Evolutionary conservation across 805 yeast species (phyloP), one percentile per base, ranked within the genome.

Genomic region (Osmozyma mogii): DNA sequence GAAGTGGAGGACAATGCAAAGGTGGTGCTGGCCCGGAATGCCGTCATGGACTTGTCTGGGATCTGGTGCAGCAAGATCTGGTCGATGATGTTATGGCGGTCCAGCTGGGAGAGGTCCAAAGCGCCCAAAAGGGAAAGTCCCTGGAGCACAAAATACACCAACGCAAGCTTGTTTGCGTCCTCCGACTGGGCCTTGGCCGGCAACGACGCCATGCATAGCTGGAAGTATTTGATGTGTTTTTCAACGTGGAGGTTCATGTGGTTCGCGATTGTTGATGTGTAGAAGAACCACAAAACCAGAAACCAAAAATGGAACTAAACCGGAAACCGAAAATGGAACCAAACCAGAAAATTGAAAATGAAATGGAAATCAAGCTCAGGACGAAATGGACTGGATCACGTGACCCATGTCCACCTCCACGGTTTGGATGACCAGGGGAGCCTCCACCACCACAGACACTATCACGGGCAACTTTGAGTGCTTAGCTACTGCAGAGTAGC

Each of bases 111-210:
- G 37, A 60, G 49, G 31, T 56, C 35, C 17, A 72, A 45, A 21
- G 40, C 42, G 3, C 56, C 54, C n/a, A 72, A 35, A 9, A 78
- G 38, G 16, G 64, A 71, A 9, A 79, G 58, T 0, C 87, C 88
- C 18, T 71, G 64, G 1, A 85, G 46, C 24, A 83, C 67, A 47
- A 84, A 84, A 49, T 77, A 83, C 3, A 78, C 59, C n/a, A 87
- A 52, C 4, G 89, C 74, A 27, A 84, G 46, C 38, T 70, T 73
- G 43, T 79, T 80, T 5, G 84, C 68, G 44, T 83, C 95, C 35
- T 79, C 78, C 0, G 68, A 44, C 41, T 82, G 79, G 13, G 62
- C 66, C 11, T 61, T 54, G 2, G 67, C 42, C 0, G 89, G 88
- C 4, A 80, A 59, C 10, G 77, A 43, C 2, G 49, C 49, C 22